Conservation (phyloP, 768 basidiomycete species). For the Suillus subluteus region DNA sequence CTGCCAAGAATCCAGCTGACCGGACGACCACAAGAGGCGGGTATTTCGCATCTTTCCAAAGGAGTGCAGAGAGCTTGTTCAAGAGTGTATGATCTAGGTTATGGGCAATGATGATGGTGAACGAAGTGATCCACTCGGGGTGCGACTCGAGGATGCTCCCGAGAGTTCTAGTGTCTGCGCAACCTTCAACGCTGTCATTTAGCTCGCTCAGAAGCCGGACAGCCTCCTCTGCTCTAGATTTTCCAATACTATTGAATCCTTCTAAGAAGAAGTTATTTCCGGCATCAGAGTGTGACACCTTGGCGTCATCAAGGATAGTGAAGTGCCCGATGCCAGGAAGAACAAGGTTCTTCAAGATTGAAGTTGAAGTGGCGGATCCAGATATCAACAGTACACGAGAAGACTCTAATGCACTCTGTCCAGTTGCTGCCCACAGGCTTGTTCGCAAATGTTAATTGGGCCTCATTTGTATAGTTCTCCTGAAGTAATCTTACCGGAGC, state of each 20-base stretch:
- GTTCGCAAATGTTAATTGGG: conserved; percentile 2
- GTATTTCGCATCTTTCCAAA: conserved; percentile 66
- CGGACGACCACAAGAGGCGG: conserved; percentile 79
- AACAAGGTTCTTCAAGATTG: conserved; percentile 94
- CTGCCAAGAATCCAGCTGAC: conserved; percentile 88
- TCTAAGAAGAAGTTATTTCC: conserved; percentile 98
- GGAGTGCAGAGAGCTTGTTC: conserved; percentile 58
- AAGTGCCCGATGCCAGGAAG: conserved; percentile 96
- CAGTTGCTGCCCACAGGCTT: conserved; percentile 92
- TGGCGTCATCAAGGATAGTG: conserved; percentile 77
- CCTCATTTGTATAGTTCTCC: conserved; percentile 7
- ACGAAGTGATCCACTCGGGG: conserved; percentile 59
- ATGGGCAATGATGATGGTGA: conserved; percentile 83
- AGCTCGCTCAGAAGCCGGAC: conserved; percentile 80
- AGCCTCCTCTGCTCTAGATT: conserved; percentile 77
- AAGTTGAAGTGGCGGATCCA: conserved; percentile 81
- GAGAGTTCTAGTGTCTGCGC: conserved; percentile 59
- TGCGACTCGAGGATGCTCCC: conserved; percentile 58
- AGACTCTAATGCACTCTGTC: conserved; percentile 87
- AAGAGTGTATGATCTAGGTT: conserved; percentile 67
- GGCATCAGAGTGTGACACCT: conserved; percentile 73
- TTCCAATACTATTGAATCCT: conserved; percentile 74
- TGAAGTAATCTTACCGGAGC: conserved; percentile 61
- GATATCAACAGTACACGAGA: conserved; percentile 82
- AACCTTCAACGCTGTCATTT: conserved; percentile 83